Evolutionary conservation across 192 early-diverging fungal genomes (phyloP), one percentile per base, ranked within the genome.

Genomic region (Coemansia sp.): DNA sequence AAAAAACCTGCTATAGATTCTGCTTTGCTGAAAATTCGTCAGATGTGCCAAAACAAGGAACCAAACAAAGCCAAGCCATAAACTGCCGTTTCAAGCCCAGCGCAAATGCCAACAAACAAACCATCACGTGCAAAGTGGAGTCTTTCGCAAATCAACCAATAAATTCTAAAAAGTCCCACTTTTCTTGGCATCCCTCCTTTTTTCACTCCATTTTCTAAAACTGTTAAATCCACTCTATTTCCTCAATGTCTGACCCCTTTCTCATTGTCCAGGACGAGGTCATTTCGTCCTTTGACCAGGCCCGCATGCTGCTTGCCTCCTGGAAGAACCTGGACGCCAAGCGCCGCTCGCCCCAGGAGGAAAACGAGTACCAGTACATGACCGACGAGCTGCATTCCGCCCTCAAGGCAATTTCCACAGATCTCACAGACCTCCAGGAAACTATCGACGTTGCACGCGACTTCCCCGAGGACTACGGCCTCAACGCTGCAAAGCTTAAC

Each of bases 381-480:
- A 78, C 75, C 2, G 75, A 78, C 42, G 71, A 80, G 67, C 57
- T 80, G 19, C 69, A 80, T 60, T 70, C 61, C 67, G 58, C 71
- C 44, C 40, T 69, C 39, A 70, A 53, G 22, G 69, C 76, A 9
- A 66, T 79, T 18, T 46, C 34, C 18, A 59, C 53, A 21, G 76
- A 79, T 56, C 62, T 79, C 10, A 45, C 55, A 4, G 69, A 79
- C 50, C 44, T 79, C 48, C 71, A 73, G 42, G 76, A 73, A 56
- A 69, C 69, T 5, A 64, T 79, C 15, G 71, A 66, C 38, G 67
- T 69, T 9, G 62, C 71, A 21, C 65, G 64, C 19, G 63, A 53
- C 15, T 57, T 62, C 7, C 70, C 66, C 14, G 71, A 55, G 21
- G 71, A 69, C 38, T 79, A 79, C 45, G 74, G 74, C 3, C 60